Evolutionary conservation across 495 filamentous ascomycete species (phyloP), one percentile per base, ranked within the genome.

Genomic region (Xylaria cubensis): DNA sequence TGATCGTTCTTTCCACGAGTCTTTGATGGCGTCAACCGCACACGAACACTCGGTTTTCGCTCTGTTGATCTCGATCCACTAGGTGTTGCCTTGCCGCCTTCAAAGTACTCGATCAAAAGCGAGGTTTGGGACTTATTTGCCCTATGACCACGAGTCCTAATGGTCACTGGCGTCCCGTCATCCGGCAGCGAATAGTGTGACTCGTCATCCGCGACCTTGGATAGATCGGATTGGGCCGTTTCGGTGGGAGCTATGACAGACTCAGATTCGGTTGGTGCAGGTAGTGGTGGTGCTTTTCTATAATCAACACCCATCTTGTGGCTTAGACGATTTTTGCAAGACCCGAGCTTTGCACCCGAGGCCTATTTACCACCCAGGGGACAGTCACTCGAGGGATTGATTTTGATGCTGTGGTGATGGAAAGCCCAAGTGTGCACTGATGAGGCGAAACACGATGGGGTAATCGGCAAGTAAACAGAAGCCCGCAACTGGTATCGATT

Each of bases 81-180:
- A 84, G 84, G 74, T 63, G 84, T 78, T 51, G 82, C 73, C 80
- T 96, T 97, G 64, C 93, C 92, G 74, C 90, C 94, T 82, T 97
- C 95, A 78, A 98, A 99, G 81, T 98, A 98, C 82, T 99, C 96
- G 78, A 99, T 99, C 78, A 99, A 85, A 64, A 99, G 88, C 63
- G 94, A 97, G 51, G 96, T 97, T 80, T 97, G 94, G 61, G 93
- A 96, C 76, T 86, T 88, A 76, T 86, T 86, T 62, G 83, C 81
- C 71, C 85, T 89, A 73, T 90, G 90, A 73, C 88, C 88, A 72
- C 86, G 84, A 71, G 94, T 95, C 76, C 91, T 85, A 75, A 98
- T 95, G 65, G 93, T 98, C 74, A 98, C 88, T 50, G 93, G 93
- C 72, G 92, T 94, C 77, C 96, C 97, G 90, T 99, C 95, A 81